Percentiles rank a stretch among this genome's conserved stretches.
Evolutionary conservation across 495 filamentous ascomycete species (phyloP).

Genomic region (Ascobolus immersus): DNA sequence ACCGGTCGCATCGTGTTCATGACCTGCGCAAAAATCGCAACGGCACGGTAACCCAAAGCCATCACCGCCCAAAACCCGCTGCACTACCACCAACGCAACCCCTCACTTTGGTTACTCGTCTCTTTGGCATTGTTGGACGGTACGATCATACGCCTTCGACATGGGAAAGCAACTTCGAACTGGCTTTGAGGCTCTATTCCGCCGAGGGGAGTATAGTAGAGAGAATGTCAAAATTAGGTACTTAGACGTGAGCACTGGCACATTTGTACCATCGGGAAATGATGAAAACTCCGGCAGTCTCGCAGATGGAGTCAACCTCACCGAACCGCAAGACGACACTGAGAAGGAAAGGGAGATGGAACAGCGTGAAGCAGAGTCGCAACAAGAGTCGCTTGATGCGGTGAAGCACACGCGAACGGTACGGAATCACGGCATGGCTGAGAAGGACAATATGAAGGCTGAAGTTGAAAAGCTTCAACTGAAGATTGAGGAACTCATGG

Average conservation of each 20-base stretch:
- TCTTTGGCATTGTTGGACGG: too few species aligned
- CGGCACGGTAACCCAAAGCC: too few species aligned
- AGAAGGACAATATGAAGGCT: conserved; percentile 9
- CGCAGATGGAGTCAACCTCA: conserved; percentile 31
- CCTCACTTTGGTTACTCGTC: too few species aligned
- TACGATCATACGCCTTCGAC: too few species aligned
- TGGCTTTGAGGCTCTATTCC: conserved; percentile 5
- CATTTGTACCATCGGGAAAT: neutral
- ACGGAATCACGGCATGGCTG: conserved; percentile 7
- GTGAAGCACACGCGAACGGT: neutral
- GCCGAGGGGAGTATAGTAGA: conserved; percentile 46
- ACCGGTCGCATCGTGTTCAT: too few species aligned
- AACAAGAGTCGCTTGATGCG: too few species aligned
- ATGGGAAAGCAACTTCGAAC: neutral
- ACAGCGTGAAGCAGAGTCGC: neutral
- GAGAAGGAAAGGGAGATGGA: too few species aligned
- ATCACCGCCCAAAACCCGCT: too few species aligned
- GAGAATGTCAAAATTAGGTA: conserved; percentile 28
- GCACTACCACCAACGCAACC: too few species aligned
- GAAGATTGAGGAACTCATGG: conserved; percentile 15
- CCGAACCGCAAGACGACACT: conserved; percentile 52
- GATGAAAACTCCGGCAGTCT: conserved; percentile 24
- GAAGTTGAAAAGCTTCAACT: conserved; percentile 18
- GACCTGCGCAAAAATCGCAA: too few species aligned
- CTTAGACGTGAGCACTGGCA: too few species aligned